Percentiles rank a stretch among this genome's conserved stretches.
phyloP scores from a whole-genome alignment of 768 basidiomycete species.

The Cystobasidiopsis lactophilus region DNA sequence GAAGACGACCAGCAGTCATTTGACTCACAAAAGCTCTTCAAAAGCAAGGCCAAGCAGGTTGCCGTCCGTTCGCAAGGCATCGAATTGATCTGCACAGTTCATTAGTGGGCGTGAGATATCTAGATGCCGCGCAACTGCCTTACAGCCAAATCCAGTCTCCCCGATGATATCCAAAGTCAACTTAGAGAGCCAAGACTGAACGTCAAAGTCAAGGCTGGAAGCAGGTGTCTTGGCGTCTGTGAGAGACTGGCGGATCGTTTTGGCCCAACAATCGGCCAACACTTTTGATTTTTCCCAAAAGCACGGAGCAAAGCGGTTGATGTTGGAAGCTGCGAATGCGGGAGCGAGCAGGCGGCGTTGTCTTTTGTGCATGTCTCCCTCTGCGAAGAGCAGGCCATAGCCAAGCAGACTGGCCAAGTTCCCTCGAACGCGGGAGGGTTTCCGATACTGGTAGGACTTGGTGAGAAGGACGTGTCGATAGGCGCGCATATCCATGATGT shows the following conservation, averaged over 20 bases:
- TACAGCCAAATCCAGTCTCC: conserved; percentile 15
- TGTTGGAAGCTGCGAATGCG: conserved; percentile 2
- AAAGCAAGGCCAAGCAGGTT: too few species aligned
- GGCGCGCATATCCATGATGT: conserved; percentile 2
- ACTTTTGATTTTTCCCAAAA: conserved; percentile 1
- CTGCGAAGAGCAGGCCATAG: conserved; percentile 3
- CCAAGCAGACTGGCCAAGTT: not conserved
- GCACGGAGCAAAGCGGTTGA: conserved; percentile 7
- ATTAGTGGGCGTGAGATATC: too few species aligned
- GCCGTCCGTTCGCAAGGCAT: too few species aligned
- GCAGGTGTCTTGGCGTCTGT: too few species aligned
- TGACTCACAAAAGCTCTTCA: too few species aligned
- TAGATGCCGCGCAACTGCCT: too few species aligned
- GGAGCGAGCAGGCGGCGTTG: conserved; percentile 9
- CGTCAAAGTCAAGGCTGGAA: conserved; percentile 12
- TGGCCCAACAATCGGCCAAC: not conserved
- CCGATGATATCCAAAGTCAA: conserved; percentile 22
- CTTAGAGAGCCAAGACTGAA: conserved; percentile 22
- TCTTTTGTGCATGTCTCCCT: conserved; percentile 9
- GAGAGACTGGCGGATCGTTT: not conserved
- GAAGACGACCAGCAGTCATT: too few species aligned
- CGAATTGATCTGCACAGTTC: too few species aligned
- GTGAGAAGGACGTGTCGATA: not conserved
- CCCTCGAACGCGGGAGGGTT: not conserved
- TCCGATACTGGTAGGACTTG: conserved; percentile 2